A percentile compares a stretch with the other conserved stretches of the same genome.
These are phyloP conservation scores for Blastobotrys aristatus DNA, from an alignment of 1,139 yeast genomes.

Conservation along the genomic window DNA sequence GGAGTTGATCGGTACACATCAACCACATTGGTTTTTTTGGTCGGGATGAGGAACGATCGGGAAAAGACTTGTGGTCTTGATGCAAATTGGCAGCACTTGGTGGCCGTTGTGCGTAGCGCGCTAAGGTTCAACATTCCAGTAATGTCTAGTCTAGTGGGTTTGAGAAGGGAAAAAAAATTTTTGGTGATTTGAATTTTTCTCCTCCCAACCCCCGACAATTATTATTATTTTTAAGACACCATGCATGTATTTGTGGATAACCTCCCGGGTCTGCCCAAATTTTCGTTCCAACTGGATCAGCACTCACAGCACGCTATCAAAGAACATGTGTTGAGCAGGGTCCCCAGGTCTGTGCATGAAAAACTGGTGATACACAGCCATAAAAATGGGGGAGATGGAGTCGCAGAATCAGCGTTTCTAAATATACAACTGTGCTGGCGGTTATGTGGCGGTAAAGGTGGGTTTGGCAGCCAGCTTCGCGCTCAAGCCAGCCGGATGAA, in stretches of 20 bases:
- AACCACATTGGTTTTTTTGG: constrained; percentile 27
- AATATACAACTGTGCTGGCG: constrained; percentile 17
- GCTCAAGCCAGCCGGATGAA: constrained; percentile 40
- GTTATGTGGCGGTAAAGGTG: constrained; percentile 49
- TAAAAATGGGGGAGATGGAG: neutral
- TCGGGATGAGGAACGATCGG: constrained; percentile 15
- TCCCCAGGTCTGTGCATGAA: no score
- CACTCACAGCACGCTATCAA: no score
- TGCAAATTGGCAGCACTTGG: neutral
- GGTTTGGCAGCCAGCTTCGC: constrained; percentile 43
- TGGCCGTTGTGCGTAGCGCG: constrained; percentile 1
- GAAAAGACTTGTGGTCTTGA: neutral
- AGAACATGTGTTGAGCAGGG: no score
- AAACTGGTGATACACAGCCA: no score
- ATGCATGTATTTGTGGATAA: constrained; percentile 13
- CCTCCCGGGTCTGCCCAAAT: constrained; percentile 6
- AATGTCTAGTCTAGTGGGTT: neutral
- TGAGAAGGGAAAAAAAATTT: neutral
- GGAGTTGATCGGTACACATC: constrained; percentile 33
- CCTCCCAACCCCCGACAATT: neutral
- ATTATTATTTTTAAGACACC: neutral
- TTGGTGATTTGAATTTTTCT: neutral
- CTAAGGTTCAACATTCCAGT: neutral
- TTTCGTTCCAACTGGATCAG: neutral
- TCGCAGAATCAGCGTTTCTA: neutral